Percentiles rank a stretch among this genome's conserved stretches.
Evolutionary conservation across 2,329 filamentous ascomycete genomes (phyloP).

Genomic region (Penicillium crustosum): DNA sequence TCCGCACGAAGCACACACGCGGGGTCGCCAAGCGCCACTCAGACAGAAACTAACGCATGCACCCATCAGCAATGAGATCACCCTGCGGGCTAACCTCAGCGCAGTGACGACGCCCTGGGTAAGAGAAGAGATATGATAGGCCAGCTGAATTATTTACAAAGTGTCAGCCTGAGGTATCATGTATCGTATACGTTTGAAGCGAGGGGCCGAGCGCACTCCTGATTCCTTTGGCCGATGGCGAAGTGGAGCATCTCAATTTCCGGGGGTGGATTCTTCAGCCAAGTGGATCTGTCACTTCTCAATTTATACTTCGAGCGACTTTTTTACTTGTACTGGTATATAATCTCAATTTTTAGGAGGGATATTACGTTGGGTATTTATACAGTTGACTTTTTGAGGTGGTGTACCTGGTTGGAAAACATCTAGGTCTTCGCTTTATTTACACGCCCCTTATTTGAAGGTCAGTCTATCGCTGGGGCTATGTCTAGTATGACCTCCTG

Average conservation of each 20-base stretch:
- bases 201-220: background rate
- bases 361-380: background rate
- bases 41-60: constrained; percentile 5
- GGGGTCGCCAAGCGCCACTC: constrained; percentile 22
- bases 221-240: background rate
- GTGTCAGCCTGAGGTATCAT: background rate
- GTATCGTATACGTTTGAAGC: background rate
- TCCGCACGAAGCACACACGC: constrained; percentile 8
- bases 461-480: background rate
- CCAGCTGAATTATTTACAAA: background rate
- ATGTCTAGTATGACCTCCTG: background rate
- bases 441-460: background rate
- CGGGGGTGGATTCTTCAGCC: constrained; percentile 9
- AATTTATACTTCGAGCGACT: background rate
- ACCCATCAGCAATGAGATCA: constrained; percentile 18
- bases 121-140: constrained; percentile 19
- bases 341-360: background rate
- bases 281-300: constrained; percentile 6
- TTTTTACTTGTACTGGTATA: constrained; percentile 1
- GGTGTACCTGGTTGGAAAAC: background rate
- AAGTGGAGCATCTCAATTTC: constrained; percentile 1
- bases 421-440: background rate
- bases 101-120: constrained; percentile 16
- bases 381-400: background rate
- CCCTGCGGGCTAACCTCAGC: constrained; percentile 1